Evolutionary conservation across 345 rosid species (phyloP), one percentile per base, ranked within the genome.

Genomic region (Aquilaria malaccensis): DNA sequence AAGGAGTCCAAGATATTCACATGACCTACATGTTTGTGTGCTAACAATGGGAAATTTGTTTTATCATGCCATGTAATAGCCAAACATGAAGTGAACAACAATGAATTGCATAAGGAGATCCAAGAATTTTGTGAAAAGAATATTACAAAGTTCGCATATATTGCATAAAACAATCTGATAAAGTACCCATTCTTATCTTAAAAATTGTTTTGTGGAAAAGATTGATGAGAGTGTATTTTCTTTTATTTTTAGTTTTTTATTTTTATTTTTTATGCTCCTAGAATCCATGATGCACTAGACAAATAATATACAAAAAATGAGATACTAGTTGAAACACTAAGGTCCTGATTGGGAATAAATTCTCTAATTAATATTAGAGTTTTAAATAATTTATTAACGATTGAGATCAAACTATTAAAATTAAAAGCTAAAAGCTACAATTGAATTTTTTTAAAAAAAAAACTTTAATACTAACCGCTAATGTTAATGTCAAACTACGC

Each of bases 11-110:
- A 32, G 56, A 66, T 22, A 62, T 92, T 65, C 83, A 80, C 22
- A 0, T 66, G 96, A 83, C 72, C 80, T 92, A 47, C 98, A 87
- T 59, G 81, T 92, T 9, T 86, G 98, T 93, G 81, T 86, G 7
- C 73, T 87, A 29, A 92, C 96, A 11, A 37, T 51, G 7, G 11
- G 15, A 13, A 29, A n/a, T 4, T 4, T 4, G 7, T 51, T 58
- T 2, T 55, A 12, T 45, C 85, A 12, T 86, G 96, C 72, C 94
- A 82, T 78, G 72, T 82, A 33, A 51, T 73, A 49, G 71, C 83
- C 2, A 79, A 84, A 52, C 60, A 83, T 2, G 85, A 70, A 56
- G 81, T 70, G 50, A 78, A 73, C 72, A 57, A 75, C 48, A 41
- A 63, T 54, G 80, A 83, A 41, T 61, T 89, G 13, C 61, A 86